Evolutionary conservation across 2,329 filamentous ascomycete genomes (phyloP), one percentile per base, ranked within the genome.

Genomic region (Cordyceps fumosorosea): DNA sequence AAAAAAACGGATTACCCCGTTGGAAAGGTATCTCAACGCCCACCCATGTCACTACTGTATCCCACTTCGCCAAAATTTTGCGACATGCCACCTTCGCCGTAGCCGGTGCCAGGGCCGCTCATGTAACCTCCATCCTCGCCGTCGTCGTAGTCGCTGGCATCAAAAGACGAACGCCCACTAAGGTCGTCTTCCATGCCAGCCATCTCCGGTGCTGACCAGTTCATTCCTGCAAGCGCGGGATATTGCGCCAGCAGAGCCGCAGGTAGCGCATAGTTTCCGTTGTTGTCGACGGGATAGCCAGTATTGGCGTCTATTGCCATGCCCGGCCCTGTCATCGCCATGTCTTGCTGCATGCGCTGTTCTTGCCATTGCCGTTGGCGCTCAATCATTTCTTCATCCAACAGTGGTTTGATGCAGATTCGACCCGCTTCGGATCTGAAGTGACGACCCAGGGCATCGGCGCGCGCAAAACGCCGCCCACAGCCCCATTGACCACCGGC

Each of bases 401-500:
- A 82, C 14, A 99, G 78, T n/a, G 95, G 93, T 69, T 96, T 96
- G 76, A 99, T 99, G 72, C 95, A 99, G 59, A 97, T 90, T 37
- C 95, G 86, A 7, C 95, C 95, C 3, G 95, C 95, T 77, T 99
- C 95, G 2, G 91, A 96, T 59, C 95, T 84, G 80, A 99, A 99
- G 77, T 97, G 95, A 12, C 93, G 85, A 2, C 95, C 95, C 2
- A 99, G 81, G 5, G 95, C 95, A 78, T 99, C 95, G 5, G 95
- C 95, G 68, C 95, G 90, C 18, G 95, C 95, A 74, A 99, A 99
- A 11, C 93, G 85, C 64, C 95, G 85, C 3, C 91, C 91, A 68
- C 95, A 99, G 22, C 95, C 95, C 95, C 95, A 99, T 66, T 89
- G 86, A 5, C 88, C 88, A 53, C 88, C 87, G 2, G 86, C 86